A percentile compares a stretch with the other conserved stretches of the same genome.
Conservation (phyloP, 495 filamentous ascomycete species). For the Monascus purpureus region DNA sequence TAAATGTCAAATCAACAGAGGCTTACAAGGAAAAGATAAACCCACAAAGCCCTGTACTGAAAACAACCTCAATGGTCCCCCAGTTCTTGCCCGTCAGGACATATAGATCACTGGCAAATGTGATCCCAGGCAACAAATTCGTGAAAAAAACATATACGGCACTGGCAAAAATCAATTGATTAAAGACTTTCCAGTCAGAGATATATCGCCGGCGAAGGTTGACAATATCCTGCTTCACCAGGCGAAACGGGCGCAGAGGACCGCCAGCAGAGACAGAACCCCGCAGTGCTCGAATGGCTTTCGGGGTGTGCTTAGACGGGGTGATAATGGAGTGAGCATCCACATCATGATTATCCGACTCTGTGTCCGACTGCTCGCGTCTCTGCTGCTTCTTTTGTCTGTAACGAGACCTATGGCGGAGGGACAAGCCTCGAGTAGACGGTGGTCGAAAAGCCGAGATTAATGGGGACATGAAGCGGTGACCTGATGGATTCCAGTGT, state of each 20-base stretch:
- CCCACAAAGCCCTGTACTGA: conserved; percentile 56
- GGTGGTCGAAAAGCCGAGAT: conserved; percentile 25
- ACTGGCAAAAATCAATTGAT: conserved; percentile 55
- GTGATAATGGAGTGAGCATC: conserved; percentile 28
- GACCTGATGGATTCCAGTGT: too few relatives aligned
- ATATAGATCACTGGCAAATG: conserved; percentile 58
- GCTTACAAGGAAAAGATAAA: conserved; percentile 51
- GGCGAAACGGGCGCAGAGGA: conserved; percentile 42
- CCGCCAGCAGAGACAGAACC: conserved; percentile 25
- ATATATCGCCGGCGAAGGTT: conserved; percentile 42
- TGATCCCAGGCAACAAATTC: conserved; percentile 59
- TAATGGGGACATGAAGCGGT: too few relatives aligned
- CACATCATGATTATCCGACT: conserved; percentile 9
- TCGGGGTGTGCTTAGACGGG: conserved; percentile 29
- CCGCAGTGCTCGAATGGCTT: conserved; percentile 16
- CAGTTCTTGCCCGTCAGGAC: conserved; percentile 51
- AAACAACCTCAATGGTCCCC: conserved; percentile 59
- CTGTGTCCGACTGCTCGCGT: conserved; percentile 4
- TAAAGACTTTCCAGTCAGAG: conserved; percentile 57
- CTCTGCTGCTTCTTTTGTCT: conserved; percentile 10
- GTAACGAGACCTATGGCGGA: conserved; percentile 10
- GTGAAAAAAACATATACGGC: conserved; percentile 67
- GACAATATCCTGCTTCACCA: conserved; percentile 44
- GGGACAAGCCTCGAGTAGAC: conserved; percentile 15
- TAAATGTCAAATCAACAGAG: neutral